phyloP scores from a whole-genome alignment of 208 protist genomes.

The Acanthamoeba royreba region DNA sequence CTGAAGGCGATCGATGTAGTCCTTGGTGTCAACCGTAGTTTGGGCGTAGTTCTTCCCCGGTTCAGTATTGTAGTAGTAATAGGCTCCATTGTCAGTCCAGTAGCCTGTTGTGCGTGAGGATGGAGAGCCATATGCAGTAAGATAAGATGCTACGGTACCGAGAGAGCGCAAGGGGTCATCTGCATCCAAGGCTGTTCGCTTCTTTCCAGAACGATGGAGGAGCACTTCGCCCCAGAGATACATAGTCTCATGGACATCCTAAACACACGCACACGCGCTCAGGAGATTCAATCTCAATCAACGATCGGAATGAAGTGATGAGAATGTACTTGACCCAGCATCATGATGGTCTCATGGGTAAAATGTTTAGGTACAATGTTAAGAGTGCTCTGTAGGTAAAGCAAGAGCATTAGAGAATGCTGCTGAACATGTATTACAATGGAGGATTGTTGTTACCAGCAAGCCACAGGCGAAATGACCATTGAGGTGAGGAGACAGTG shows the following conservation, averaged over 20 bases:
- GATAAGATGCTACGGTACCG: not conserved
- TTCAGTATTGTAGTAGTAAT: constrained; percentile 40
- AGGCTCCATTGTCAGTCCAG: constrained; percentile 38
- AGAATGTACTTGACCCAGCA: not conserved
- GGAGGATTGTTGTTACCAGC: not conserved
- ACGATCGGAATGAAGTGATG: not conserved
- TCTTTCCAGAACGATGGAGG: not conserved
- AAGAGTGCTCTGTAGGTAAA: not conserved
- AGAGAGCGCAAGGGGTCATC: not conserved
- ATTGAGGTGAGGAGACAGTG: not conserved
- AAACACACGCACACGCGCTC: not conserved
- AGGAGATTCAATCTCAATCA: not conserved
- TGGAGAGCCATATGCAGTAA: not conserved
- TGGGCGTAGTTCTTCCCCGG: not conserved
- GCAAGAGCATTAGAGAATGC: no score
- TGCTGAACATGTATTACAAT: not conserved
- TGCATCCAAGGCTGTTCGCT: not conserved
- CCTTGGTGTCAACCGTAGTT: not conserved
- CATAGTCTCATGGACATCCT: not conserved
- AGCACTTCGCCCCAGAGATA: not conserved
- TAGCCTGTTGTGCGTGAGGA: not conserved
- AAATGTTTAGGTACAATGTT: not conserved
- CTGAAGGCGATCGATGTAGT: not conserved
- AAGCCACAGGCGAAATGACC: not conserved
- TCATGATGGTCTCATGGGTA: not conserved